Conservation (phyloP, 768 basidiomycete species). For the Candolleomyces aberdarensis region DNA sequence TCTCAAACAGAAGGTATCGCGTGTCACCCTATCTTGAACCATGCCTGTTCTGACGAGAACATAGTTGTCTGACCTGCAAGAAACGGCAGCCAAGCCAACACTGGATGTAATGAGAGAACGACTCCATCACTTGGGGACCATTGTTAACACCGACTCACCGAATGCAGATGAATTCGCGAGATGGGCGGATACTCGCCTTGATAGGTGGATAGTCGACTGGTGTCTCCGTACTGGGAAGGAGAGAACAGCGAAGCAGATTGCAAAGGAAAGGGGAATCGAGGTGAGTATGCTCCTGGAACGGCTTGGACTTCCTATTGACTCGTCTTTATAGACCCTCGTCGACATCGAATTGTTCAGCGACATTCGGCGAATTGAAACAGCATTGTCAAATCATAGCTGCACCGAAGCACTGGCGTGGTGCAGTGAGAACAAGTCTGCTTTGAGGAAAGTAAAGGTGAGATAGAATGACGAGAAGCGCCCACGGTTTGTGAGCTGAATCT, state of each 20-base stretch:
- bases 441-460: slow-evolving; percentile 84
- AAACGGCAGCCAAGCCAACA: slow-evolving; percentile 52
- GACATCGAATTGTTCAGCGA: slow-evolving; percentile 92
- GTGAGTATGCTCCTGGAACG: slow-evolving; percentile 38
- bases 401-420: slow-evolving; percentile 94
- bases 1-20: slow-evolving; percentile 81
- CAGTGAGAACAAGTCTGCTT: slow-evolving; percentile 89
- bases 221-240: slow-evolving; percentile 76
- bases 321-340: slow-evolving; percentile 61
- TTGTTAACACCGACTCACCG: slow-evolving; percentile 55
- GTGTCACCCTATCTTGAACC: no score
- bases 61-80: slow-evolving; percentile 45
- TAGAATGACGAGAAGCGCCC: background rate
- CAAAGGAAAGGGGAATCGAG: slow-evolving; percentile 76
- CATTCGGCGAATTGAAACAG: slow-evolving; percentile 81
- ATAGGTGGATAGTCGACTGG: slow-evolving; percentile 94
- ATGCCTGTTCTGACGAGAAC: background rate
- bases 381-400: slow-evolving; percentile 72
- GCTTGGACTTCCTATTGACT: slow-evolving; percentile 11
- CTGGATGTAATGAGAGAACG: slow-evolving; percentile 75
- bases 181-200: slow-evolving; percentile 79
- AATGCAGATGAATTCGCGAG: slow-evolving; percentile 58
- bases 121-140: slow-evolving; percentile 60
- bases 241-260: slow-evolving; percentile 72
- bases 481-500: slow-evolving; percentile 3